Evolutionary conservation across 768 basidiomycete genomes (phyloP).

Genomic region (Boletus rubescentipes): DNA sequence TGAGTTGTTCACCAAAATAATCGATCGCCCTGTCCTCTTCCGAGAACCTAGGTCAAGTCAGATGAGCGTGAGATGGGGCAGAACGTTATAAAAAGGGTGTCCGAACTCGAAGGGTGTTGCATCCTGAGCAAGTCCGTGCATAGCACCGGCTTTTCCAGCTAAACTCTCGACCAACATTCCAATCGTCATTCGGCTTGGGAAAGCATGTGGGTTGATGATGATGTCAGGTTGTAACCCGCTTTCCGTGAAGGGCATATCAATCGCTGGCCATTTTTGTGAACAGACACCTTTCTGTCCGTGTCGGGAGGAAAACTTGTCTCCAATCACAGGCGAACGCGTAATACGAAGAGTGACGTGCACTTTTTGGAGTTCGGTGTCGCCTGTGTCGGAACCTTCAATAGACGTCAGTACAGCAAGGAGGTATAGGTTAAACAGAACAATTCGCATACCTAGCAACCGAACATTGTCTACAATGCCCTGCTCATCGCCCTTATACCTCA

Average conservation of each 20-base stretch:
- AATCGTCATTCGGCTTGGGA: constrained; percentile 99
- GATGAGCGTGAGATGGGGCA: constrained; percentile 10
- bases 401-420: neutral
- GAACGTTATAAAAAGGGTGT: constrained; percentile 1
- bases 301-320: constrained; percentile 98
- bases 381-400: constrained; percentile 74
- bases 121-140: constrained; percentile 98
- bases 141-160: constrained; percentile 98
- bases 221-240: constrained; percentile 99
- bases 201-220: constrained; percentile 99
- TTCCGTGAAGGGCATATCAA: constrained; percentile 99
- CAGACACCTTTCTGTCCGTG: constrained; percentile 99
- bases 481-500: constrained; percentile 98
- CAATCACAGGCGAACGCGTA: constrained; percentile 93
- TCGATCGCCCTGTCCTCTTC: constrained; percentile 97
- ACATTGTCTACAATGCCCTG: constrained; percentile 87
- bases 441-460: constrained; percentile 72
- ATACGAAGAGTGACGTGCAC: constrained; percentile 92
- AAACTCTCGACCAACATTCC: constrained; percentile 99
- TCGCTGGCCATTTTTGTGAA: constrained; percentile 96
- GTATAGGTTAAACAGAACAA: neutral
- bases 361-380: constrained; percentile 88
- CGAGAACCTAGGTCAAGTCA: constrained; percentile 61
- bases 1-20: constrained; percentile 95
- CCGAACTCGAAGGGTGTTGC: constrained; percentile 96